Evolutionary conservation across 148 eudicot species (phyloP).

Genomic region (Heliosperma pusillum): DNA sequence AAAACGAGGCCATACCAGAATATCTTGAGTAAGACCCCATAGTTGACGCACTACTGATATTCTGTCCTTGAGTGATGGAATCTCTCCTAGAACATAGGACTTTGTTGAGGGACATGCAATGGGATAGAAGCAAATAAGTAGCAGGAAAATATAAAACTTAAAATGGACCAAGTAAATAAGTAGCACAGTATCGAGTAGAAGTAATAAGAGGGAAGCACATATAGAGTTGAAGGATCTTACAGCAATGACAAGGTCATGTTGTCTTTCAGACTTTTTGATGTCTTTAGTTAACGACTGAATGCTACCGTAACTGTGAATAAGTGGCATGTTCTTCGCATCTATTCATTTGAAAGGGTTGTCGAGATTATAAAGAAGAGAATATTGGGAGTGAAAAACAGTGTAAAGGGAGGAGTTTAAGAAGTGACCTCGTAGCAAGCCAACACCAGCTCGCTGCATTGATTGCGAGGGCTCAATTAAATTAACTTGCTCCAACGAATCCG

Average conservation of each 20-base stretch:
- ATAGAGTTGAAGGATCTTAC: slow-evolving; percentile 41
- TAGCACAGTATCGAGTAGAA: background rate
- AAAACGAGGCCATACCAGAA: slow-evolving; percentile 51
- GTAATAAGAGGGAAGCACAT: background rate
- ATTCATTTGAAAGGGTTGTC: slow-evolving; percentile 13
- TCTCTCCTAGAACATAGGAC: slow-evolving; percentile 99
- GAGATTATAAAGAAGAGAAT: slow-evolving; percentile 11
- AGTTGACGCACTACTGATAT: slow-evolving; percentile 79
- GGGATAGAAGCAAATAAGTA: background rate
- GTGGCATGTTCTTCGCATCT: slow-evolving; percentile 77
- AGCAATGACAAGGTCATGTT: slow-evolving; percentile 93
- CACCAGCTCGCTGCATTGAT: slow-evolving; percentile 93
- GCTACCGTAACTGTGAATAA: slow-evolving; percentile 66
- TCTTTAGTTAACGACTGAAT: slow-evolving; percentile 57
- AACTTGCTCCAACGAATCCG: slow-evolving; percentile 42
- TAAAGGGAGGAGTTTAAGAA: background rate
- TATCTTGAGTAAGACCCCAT: slow-evolving; percentile 81
- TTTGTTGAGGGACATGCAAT: slow-evolving; percentile 20
- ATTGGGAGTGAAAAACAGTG: background rate
- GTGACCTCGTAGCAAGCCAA: slow-evolving; percentile 62
- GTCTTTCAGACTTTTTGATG: slow-evolving; percentile 62
- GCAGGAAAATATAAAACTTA: slow-evolving; percentile 1
- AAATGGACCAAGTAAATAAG: background rate
- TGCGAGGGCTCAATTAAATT: slow-evolving; percentile 84
- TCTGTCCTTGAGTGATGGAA: slow-evolving; percentile 83